Percentiles rank a stretch among this genome's conserved stretches.
phyloP scores from a whole-genome alignment of 805 yeast species.

The Lachancea cidri region DNA sequence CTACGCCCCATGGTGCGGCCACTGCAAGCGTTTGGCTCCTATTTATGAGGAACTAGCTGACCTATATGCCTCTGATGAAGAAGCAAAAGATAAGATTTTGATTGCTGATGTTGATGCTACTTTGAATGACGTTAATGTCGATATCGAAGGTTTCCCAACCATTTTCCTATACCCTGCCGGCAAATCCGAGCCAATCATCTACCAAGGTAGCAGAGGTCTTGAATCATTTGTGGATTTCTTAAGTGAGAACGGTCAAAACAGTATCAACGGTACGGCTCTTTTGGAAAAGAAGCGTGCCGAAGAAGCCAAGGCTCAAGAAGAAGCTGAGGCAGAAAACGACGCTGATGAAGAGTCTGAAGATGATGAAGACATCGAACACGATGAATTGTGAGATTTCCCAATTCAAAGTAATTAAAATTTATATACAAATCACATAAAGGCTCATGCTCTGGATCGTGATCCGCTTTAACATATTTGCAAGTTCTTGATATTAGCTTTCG shows the following conservation, averaged over 20 bases:
- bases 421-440: not conserved
- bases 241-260: conserved; percentile 58
- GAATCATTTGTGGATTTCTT: conserved; percentile 68
- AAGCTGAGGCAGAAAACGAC: conserved; percentile 12
- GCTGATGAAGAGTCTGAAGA: conserved; percentile 17
- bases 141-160: conserved; percentile 89
- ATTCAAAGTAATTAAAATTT: not conserved
- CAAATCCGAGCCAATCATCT: conserved; percentile 58
- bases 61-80: conserved; percentile 48
- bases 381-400: conserved; percentile 26
- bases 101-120: conserved; percentile 90
- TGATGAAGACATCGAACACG: conserved; percentile 24
- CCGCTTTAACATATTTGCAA: not conserved
- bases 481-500: not conserved
- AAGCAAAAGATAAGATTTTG: conserved; percentile 49
- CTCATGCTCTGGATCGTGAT: not conserved
- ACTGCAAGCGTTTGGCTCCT: conserved; percentile 89
- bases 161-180: conserved; percentile 87
- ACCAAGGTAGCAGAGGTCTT: conserved; percentile 66
- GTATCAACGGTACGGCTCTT: conserved; percentile 49
- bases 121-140: conserved; percentile 73
- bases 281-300: conserved; percentile 16
- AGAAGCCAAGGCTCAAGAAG: conserved; percentile 12
- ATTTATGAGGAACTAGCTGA: conserved; percentile 81
- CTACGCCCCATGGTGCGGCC: conserved; percentile 98